Evolutionary conservation across 768 basidiomycete genomes (phyloP).

Genomic region (Macrocybe gigantea): DNA sequence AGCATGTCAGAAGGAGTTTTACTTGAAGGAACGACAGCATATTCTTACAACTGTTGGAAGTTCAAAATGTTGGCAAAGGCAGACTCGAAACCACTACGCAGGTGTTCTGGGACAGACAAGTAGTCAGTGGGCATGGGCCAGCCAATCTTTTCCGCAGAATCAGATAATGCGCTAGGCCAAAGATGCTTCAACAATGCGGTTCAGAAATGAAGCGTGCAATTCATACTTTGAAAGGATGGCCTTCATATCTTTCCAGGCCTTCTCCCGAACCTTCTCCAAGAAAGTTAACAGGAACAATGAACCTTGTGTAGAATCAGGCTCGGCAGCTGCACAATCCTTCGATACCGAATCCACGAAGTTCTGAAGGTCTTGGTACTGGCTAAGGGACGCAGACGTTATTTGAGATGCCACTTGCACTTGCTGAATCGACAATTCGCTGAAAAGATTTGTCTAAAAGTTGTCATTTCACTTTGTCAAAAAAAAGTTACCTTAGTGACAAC

Average conservation of each 20-base stretch:
- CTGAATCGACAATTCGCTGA: conserved; percentile 53
- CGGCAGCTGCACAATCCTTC: conserved; percentile 35
- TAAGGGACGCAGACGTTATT: conserved; percentile 41
- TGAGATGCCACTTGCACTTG: conserved; percentile 34
- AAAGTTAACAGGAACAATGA: conserved; percentile 57
- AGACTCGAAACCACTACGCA: conserved; percentile 62
- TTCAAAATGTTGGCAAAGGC: conserved; percentile 73
- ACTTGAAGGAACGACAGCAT: background rate
- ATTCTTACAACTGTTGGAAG: conserved; percentile 73
- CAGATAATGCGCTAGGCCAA: conserved; percentile 48
- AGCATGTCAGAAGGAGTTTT: conserved; percentile 1
- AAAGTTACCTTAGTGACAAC: conserved; percentile 61
- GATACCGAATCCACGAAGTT: conserved; percentile 49
- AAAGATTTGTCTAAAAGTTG: conserved; percentile 5
- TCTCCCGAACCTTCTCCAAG: conserved; percentile 54
- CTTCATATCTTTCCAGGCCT: conserved; percentile 78
- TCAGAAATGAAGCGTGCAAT: conserved; percentile 7
- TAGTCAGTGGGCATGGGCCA: conserved; percentile 85
- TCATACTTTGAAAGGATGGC: conserved; percentile 54
- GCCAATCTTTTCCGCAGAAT: conserved; percentile 65
- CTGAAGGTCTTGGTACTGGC: conserved; percentile 57
- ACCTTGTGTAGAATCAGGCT: conserved; percentile 41
- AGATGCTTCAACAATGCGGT: conserved; percentile 6
- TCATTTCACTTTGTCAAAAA: background rate
- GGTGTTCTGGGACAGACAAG: conserved; percentile 35